These are phyloP conservation scores for Russula compacta DNA, from an alignment of 768 basidiomycete genomes.

Conservation along the genomic window DNA sequence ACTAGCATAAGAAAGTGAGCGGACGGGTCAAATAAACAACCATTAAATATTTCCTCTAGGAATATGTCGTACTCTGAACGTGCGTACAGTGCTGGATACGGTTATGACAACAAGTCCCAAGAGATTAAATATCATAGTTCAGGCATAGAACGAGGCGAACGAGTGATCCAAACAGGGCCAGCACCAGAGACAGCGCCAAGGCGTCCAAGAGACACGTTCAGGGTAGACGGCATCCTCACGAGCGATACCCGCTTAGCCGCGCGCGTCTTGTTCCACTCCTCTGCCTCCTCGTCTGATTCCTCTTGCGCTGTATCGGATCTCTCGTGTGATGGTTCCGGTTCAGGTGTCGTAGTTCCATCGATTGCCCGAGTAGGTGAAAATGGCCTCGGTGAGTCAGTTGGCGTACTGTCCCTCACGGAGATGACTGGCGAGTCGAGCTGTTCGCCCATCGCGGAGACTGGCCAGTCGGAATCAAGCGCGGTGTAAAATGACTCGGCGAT, in stretches of 20 bases:
- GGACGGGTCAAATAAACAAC: background rate
- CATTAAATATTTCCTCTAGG: slow-evolving; percentile 9
- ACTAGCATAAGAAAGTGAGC: background rate
- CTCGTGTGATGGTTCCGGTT: slow-evolving; percentile 30
- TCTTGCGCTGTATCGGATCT: slow-evolving; percentile 40
- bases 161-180: background rate
- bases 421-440: background rate
- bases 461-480: slow-evolving; percentile 43
- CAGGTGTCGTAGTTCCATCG: slow-evolving; percentile 1
- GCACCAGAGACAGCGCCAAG: background rate
- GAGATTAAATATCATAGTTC: background rate
- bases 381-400: background rate
- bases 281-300: slow-evolving; percentile 59
- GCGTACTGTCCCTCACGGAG: background rate
- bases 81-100: background rate
- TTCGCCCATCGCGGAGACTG: slow-evolving; percentile 18
- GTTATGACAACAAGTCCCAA: background rate
- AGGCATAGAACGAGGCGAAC: background rate
- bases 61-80: background rate
- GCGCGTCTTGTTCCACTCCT: slow-evolving; percentile 80
- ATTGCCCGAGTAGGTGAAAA: background rate
- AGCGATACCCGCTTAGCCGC: slow-evolving; percentile 81
- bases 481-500: slow-evolving; percentile 58
- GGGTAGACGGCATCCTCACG: slow-evolving; percentile 57
- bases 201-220: slow-evolving; percentile 28